These are phyloP conservation scores for Oryza meridionalis DNA, from an alignment of 176 grass and related monocot genomes.

Conservation along the genomic window DNA sequence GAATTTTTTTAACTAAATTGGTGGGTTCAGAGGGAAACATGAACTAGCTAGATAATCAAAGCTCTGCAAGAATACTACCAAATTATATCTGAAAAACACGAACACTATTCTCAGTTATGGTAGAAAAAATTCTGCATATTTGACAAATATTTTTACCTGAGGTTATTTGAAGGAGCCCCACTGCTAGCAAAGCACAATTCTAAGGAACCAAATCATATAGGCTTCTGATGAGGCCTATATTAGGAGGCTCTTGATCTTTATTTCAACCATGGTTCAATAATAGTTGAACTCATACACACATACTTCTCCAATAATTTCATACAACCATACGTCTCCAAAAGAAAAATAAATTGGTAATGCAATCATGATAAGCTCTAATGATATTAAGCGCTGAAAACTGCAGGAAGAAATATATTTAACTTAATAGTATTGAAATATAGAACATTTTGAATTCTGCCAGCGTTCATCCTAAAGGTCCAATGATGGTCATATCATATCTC, in stretches of 20 bases:
- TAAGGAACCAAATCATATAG: background rate
- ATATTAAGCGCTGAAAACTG: background rate
- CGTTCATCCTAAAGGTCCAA: background rate
- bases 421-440: background rate
- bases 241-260: background rate
- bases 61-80: background rate
- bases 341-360: background rate
- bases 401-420: conserved; percentile 11
- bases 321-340: background rate
- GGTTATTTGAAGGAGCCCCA: background rate
- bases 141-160: background rate
- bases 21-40: background rate
- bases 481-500: background rate
- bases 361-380: background rate
- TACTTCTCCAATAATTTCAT: conserved; percentile 4
- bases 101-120: background rate
- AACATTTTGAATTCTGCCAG: background rate
- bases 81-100: background rate
- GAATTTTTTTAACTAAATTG: conserved; percentile 16
- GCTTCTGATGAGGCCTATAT: background rate
- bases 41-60: background rate
- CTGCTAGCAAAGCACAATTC: background rate
- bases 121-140: background rate
- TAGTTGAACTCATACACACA: background rate
- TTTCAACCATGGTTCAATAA: background rate